These are phyloP conservation scores for Fusarium sp. DNA, from an alignment of 2,329 filamentous ascomycete species.

Conservation along the genomic window DNA sequence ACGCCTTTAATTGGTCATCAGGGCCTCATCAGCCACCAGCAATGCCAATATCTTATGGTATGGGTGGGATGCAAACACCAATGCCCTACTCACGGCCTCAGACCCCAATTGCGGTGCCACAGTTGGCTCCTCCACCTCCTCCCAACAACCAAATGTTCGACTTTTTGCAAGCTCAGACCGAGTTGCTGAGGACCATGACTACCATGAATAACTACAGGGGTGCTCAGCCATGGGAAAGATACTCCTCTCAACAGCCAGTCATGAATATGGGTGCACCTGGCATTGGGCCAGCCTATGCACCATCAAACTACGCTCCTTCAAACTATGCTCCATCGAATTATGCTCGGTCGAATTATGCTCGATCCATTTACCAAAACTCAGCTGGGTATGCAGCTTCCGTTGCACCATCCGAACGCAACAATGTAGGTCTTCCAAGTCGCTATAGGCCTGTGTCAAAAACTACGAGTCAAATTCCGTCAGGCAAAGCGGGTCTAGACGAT, in stretches of 20 bases:
- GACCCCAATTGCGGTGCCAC: slow-evolving; percentile 15
- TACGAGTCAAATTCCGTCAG: background rate
- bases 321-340: slow-evolving; percentile 1
- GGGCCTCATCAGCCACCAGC: background rate
- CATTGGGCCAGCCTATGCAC: background rate
- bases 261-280: background rate
- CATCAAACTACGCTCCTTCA: slow-evolving; percentile 8
- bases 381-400: slow-evolving; percentile 23
- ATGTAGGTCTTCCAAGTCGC: slow-evolving; percentile 32
- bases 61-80: background rate
- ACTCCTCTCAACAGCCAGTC: background rate
- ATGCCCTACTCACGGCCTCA: slow-evolving; percentile 15
- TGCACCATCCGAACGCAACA: slow-evolving; percentile 35
- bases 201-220: slow-evolving; percentile 16
- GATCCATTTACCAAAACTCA: slow-evolving; percentile 9
- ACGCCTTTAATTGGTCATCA: slow-evolving; percentile 20
- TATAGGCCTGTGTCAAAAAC: slow-evolving; percentile 33
- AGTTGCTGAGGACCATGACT: slow-evolving; percentile 24
- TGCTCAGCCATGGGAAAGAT: slow-evolving; percentile 1
- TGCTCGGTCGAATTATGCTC: slow-evolving; percentile 14
- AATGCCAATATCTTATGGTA: background rate
- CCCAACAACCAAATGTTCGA: slow-evolving; percentile 15
- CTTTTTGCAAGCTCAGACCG: slow-evolving; percentile 26
- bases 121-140: background rate
- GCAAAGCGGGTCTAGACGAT: background rate